Base-by-base conservation (phyloP, 306 rosid species). In the Datisca glomerata region DNA sequence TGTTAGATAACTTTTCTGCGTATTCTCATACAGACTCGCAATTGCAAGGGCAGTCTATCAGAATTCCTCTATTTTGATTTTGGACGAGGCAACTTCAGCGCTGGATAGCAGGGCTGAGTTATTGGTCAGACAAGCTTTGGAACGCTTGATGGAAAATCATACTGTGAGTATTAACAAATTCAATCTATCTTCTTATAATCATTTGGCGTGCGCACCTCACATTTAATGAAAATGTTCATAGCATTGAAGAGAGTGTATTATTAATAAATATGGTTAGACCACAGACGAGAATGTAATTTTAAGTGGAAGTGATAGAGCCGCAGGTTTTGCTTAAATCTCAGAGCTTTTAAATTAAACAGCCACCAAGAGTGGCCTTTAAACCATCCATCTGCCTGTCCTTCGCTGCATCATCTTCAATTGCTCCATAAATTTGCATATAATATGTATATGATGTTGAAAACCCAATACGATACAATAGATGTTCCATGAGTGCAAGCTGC, bases 41-140 rank as follows among this genome's bases (percentile, higher is more conserved):
- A 83, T 86, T 57, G 96, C 96, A 20, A 64, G 94, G 65, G 93
- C 93, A 25, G 69, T 87, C 21, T 87, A 79, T 52, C 85, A 82
- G 47, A 63, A 82, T 21, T 72, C 94, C 56, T 71, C 93, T 20
- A 62, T 82, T 25, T 70, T 87, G 37, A 73, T 87, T 51, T 67
- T 87, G 62, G 93, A 87, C 25, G 96, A 87, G 66, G 94, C 94
- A 44, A 87, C 93, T 45, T 87, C 96, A 36, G 80, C 94, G 51
- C 65, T 87, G 35, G 96, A 87, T 63, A 74, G 85, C 53, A 71
- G 55, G 66, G 76, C 94, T 39, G 96, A 87, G 72, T 56, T 65
- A 42, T 40, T 71, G 58, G 93, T 74, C 70, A 53, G 85, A 63
- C 74, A 82, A 67, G 96, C 93, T 28, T 63, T 87, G 22, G 63